Evolutionary conservation across 495 filamentous ascomycete genomes (phyloP), one percentile per base, ranked within the genome.

Genomic region (Cenococcum geophilum): DNA sequence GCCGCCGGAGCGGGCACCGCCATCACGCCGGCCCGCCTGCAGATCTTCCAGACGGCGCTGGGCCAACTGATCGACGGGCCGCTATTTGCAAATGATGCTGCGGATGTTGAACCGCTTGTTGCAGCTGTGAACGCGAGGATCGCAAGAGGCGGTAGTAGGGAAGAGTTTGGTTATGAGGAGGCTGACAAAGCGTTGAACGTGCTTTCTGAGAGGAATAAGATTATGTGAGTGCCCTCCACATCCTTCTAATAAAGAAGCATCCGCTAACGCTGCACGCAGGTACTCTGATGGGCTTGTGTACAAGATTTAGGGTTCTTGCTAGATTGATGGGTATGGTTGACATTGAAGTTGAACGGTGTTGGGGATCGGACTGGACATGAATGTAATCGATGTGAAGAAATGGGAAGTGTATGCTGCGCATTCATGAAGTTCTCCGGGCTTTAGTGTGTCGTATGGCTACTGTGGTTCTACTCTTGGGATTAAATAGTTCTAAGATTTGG

Each of bases 171-270:
- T 37, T 78, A 79, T 27, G 73, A 76, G 0, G 95, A 98, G 76
- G 91, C 89, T 2, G 74, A 88, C 55, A 77, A 82, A 72, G 92
- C 89, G 54, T 72, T 98, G 67, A 79, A 80, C 72, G 82, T 76
- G 69, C 87, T 98, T 89, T 86, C 88, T 60, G 84, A 86, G 48
- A 76, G 79, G 72, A 97, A 97, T 70, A 83, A 89, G 76, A 85
- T 98, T 73, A 97, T 97, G 95, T 96, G 20, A 27, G 49, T 52
- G 8, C 14, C 49, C 11, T 18, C 3, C 12, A 45, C 18, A 16
- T 45, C 40, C 12, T 45, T 45, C 18, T 4, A 18, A 4, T 45
- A 45, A 16, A 4, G 14, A 18, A 45, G 3, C 11, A 45, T 45
- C 11, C 18, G 11, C 40, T 45, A 45, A 45, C 40, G 14, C 18